Base-by-base conservation (phyloP, 352 stramenopile genomes). In the Globisporangium uncinulatum region DNA sequence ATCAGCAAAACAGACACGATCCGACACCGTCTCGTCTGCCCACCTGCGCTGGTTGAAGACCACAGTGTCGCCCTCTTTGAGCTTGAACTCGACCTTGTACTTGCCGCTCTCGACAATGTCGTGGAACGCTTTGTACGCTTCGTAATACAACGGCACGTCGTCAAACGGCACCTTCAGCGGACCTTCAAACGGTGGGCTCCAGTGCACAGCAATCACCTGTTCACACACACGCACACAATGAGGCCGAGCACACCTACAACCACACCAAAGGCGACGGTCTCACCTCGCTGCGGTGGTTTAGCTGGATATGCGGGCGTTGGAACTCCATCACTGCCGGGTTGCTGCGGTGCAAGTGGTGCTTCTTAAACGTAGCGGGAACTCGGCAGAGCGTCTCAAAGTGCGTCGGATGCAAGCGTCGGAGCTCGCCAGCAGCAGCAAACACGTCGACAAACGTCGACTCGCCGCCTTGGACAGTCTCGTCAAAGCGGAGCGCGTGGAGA, bases 101-200 rank as follows among this genome's bases (percentile, higher is more conserved):
- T 74, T 76, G 31, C 78, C 73, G 52, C 79, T 65, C 66, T 93
- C 78, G n/a, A 95, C 79, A 13, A 95, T 76, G 42, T 86, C 71
- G 53, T 93, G 70, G 56, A 95, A 91, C 31, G 80, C 50, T 42
- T 83, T 80, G 65, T 95, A 95, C 15, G 85, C 85, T 9, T 83
- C 79, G 50, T 95, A 95, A 66, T 95, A 95, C 34, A 70, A 69
- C 51, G 70, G 71, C 2, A 91, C 71, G 41, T 91, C 75, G 41
- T 87, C 68, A 66, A 86, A 84, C 37, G 76, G 64, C n/a, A 95
- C 80, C 54, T 83, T 71, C 29, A 97, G 60, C n/a, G 92, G 89
- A 3, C 92, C 95, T 69, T 98, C 93, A 65, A 98, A 98, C 0
- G 94, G 89, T 57, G 95, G 94, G 39, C 82, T 95, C 95, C 95